Percentiles rank a stretch among this genome's conserved stretches.
Evolutionary conservation across 108 stramenopile species (phyloP).

Genomic region (Nannochloropsis oceanica): DNA sequence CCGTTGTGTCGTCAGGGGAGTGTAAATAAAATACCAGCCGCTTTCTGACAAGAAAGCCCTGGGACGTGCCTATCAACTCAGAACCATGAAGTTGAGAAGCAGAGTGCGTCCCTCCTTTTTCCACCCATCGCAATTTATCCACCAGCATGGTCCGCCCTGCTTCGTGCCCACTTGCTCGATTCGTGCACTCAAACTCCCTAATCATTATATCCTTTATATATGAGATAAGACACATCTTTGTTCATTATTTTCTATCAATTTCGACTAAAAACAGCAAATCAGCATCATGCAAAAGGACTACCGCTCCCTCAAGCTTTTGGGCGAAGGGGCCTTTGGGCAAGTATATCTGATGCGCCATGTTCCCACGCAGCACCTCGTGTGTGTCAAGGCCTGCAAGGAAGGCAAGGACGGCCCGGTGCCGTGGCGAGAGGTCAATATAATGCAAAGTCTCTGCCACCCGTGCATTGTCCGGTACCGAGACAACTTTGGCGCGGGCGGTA

Average conservation of each 20-base stretch:
- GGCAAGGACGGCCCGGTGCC: slow-evolving; percentile 14
- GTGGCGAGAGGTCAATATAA: slow-evolving; percentile 38
- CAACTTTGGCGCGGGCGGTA: slow-evolving; percentile 4
- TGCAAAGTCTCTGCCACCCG: slow-evolving; percentile 32
- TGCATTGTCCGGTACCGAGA: slow-evolving; percentile 43
- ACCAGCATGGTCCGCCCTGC: no score
- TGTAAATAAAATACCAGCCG: no score
- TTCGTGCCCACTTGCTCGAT: no score
- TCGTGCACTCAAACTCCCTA: no score
- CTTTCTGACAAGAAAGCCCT: no score
- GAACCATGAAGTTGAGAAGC: no score
- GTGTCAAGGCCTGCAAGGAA: slow-evolving; percentile 41
- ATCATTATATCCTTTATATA: no score
- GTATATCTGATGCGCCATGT: slow-evolving; percentile 45
- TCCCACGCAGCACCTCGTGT: slow-evolving; percentile 25
- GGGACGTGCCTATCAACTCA: no score
- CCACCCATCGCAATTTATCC: no score
- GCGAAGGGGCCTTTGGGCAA: slow-evolving; percentile 53
- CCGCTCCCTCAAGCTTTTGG: slow-evolving; percentile 42
- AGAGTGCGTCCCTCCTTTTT: no score
- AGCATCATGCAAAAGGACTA: slow-evolving; percentile 10
- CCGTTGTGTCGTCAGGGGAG: no score
- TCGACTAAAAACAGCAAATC: not conserved
- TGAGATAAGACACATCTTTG: no score
- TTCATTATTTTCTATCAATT: not conserved